Percentiles rank a stretch among this genome's conserved stretches.
Evolutionary conservation across 768 basidiomycete genomes (phyloP).

Genomic region (Asterophora parasitica): DNA sequence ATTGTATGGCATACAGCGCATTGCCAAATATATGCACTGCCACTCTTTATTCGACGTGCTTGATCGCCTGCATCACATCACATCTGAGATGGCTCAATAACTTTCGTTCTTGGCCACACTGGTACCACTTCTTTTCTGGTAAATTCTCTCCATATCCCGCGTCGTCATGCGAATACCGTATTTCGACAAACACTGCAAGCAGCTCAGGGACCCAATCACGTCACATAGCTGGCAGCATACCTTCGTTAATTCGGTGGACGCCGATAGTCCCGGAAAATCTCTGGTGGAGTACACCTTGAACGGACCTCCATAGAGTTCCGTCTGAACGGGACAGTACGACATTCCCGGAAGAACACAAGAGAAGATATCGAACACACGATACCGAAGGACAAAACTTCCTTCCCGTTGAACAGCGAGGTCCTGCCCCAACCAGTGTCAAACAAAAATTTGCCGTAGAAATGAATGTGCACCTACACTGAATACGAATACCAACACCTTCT

Average conservation of each 20-base stretch:
- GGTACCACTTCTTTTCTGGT: too few relatives aligned
- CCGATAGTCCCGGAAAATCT: slow-evolving; percentile 65
- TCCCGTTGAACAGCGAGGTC: slow-evolving; percentile 65
- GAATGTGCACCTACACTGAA: slow-evolving; percentile 44
- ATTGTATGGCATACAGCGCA: too few relatives aligned
- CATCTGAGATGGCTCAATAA: too few relatives aligned
- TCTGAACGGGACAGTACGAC: slow-evolving; percentile 37
- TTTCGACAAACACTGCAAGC: slow-evolving; percentile 28
- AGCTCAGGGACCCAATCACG: background rate
- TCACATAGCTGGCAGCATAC: slow-evolving; percentile 24
- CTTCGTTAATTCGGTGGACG: slow-evolving; percentile 69
- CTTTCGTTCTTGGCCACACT: too few relatives aligned
- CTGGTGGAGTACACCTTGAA: slow-evolving; percentile 72
- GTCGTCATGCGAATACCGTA: slow-evolving; percentile 38
- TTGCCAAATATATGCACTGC: background rate
- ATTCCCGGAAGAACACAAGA: slow-evolving; percentile 28
- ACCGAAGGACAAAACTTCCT: slow-evolving; percentile 67
- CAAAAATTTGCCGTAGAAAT: too few relatives aligned
- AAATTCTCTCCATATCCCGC: slow-evolving; percentile 34
- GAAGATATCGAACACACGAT: slow-evolving; percentile 63
- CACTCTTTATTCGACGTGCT: background rate
- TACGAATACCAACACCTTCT: slow-evolving; percentile 52
- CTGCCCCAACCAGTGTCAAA: slow-evolving; percentile 29
- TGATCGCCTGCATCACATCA: too few relatives aligned
- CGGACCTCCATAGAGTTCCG: slow-evolving; percentile 61